Conservation (phyloP, 805 yeast genomes). For the Barnettozyma salicaria region DNA sequence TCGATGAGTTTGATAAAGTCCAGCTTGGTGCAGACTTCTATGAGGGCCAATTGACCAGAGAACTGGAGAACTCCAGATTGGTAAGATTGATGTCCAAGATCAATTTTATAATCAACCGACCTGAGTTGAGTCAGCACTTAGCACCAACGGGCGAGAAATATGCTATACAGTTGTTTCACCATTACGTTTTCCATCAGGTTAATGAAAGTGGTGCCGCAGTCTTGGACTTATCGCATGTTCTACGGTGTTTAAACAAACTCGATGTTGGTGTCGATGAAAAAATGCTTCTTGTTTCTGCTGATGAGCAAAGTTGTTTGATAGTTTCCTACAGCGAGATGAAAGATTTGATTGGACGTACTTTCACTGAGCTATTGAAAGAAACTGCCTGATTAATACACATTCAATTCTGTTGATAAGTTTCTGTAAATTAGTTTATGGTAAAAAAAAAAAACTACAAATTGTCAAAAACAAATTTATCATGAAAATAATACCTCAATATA, state of each 20-base stretch:
- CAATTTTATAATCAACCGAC: constrained; percentile 67
- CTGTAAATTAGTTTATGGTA: too few species aligned
- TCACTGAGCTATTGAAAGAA: constrained; percentile 38
- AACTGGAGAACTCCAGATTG: constrained; percentile 82
- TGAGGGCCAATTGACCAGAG: constrained; percentile 59
- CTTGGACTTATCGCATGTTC: constrained; percentile 75
- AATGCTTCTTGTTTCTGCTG: constrained; percentile 71
- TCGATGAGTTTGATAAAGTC: constrained; percentile 43
- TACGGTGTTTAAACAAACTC: constrained; percentile 74
- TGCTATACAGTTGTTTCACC: constrained; percentile 68
- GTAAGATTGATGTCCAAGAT: constrained; percentile 79
- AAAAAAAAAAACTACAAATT: too few species aligned
- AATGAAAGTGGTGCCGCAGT: constrained; percentile 74
- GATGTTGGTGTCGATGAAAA: constrained; percentile 90
- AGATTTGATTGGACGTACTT: constrained; percentile 62
- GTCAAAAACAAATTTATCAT: too few species aligned
- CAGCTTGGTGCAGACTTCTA: constrained; percentile 49
- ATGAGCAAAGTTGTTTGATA: constrained; percentile 79
- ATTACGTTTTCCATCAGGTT: constrained; percentile 78
- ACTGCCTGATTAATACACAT: too few species aligned
- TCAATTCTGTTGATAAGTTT: too few species aligned
- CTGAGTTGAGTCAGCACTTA: constrained; percentile 51
- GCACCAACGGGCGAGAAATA: constrained; percentile 72
- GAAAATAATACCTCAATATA: too few species aligned
- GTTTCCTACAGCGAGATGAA: constrained; percentile 80